Base-by-base conservation (phyloP, 2,329 filamentous ascomycete species). In the Penicillium glabrum region DNA sequence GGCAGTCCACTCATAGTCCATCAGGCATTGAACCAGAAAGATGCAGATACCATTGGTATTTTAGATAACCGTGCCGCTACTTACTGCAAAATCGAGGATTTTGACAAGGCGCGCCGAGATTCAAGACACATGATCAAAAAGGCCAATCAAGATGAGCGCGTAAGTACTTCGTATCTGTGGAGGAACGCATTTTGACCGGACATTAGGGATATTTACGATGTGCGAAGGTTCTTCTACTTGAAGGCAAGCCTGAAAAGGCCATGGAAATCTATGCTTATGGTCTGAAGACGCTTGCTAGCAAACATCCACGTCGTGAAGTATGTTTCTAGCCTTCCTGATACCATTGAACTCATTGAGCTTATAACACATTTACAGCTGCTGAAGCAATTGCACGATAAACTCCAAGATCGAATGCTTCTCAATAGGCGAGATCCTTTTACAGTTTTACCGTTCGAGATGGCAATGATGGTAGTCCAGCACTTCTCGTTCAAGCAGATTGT, bases 201-300 rank as follows among this genome's bases (percentile, higher is more conserved):
- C 33, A 51, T 0, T 46, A 79, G 68, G 84, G 84, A 9, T 86
- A 87, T 66, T 67, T 86, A 27, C 80, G 83, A 52, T 81, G 81
- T 26, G 83, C 79, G 3, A 80, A 80, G 55, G 67, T 77, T 6
- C 72, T 80, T 26, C 61, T 74, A 11, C 58, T 76, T 57, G 79
- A 81, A 71, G 75, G 77, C 11, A 84, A 82, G 64, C 68, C 73
- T 2, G 76, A 79, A n/a, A 79, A 78, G 24, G 85, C 85, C 6
- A 64, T 83, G 13, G 77, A 80, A 11, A 79, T 86, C 24, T 87
- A 86, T 69, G 76, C 79, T 26, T 81, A 83, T 65, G 85, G 82
- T n/a, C 71, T 87, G 61, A 82, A 80, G 58, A 77, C 74, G 46
- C 73, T 86, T 21, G 72, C 77, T 10, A 66, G 72, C n/a, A 68